Evolutionary conservation across 1,139 yeast genomes (phyloP).

Genomic region (Yarrowia galli): DNA sequence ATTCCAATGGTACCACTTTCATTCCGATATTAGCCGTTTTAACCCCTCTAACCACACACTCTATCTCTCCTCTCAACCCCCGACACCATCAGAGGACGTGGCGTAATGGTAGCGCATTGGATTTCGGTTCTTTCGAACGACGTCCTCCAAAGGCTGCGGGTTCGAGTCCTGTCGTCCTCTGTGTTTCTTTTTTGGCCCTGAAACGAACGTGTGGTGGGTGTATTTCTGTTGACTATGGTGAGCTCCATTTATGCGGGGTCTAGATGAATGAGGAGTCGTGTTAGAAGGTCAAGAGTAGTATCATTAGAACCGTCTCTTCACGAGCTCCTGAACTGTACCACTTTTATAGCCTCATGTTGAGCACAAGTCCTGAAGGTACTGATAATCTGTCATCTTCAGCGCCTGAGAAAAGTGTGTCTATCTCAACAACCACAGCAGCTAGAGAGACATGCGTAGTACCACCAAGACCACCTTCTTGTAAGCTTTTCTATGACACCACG

Average conservation of each 20-base stretch:
- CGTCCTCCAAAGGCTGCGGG: conserved; percentile 37
- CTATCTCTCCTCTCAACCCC: not conserved
- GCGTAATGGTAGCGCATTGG: conserved; percentile 36
- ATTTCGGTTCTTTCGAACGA: conserved; percentile 31
- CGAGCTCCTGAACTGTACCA: no score
- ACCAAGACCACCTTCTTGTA: no score
- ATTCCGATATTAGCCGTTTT: not conserved
- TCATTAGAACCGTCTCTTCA: no score
- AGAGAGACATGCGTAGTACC: no score
- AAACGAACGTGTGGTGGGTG: not conserved
- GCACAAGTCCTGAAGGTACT: no score
- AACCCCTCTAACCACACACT: not conserved
- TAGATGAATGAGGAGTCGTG: no score
- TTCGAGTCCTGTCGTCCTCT: conserved; percentile 36
- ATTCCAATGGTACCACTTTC: not conserved
- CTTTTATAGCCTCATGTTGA: no score
- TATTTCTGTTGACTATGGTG: not conserved
- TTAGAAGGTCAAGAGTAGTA: no score
- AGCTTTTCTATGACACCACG: no score
- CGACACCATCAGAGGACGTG: conserved; percentile 24
- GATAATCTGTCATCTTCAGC: no score
- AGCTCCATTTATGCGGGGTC: conserved; percentile 1
- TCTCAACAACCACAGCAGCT: no score
- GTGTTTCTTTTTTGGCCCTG: not conserved
- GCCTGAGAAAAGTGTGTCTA: no score